Percentiles rank a stretch among this genome's conserved stretches.
These are phyloP conservation scores for Fusarium pininemorale DNA, from an alignment of 2,329 filamentous ascomycete species.

Conservation along the genomic window DNA sequence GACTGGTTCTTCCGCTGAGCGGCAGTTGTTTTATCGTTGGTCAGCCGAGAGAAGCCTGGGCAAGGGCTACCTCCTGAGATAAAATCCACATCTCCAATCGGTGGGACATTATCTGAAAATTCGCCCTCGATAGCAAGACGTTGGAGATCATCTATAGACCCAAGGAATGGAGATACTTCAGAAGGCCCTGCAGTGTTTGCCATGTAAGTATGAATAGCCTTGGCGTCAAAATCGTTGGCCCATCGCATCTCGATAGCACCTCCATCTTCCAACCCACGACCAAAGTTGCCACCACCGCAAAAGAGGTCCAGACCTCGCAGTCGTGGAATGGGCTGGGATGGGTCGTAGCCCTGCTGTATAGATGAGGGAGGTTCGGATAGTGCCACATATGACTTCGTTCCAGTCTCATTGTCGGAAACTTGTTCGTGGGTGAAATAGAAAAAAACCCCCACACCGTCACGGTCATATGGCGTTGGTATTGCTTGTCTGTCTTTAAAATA, in stretches of 20 bases:
- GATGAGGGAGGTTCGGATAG: conserved; percentile 47
- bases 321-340: conserved; percentile 46
- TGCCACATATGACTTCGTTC: conserved; percentile 43
- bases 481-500: conserved; percentile 56
- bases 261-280: conserved; percentile 78
- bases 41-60: conserved; percentile 76
- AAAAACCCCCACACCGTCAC: conserved; percentile 70
- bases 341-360: conserved; percentile 66
- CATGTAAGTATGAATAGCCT: conserved; percentile 77
- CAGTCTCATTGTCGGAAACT: neutral
- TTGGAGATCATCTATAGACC: conserved; percentile 77
- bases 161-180: conserved; percentile 66
- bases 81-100: conserved; percentile 71
- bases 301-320: conserved; percentile 76
- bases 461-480: conserved; percentile 71
- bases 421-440: conserved; percentile 67
- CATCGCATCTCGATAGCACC: conserved; percentile 71
- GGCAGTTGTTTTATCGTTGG: conserved; percentile 63
- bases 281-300: conserved; percentile 81
- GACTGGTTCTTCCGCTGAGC: conserved; percentile 75
- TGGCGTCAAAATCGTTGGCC: conserved; percentile 71
- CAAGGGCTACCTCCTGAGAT: conserved; percentile 81
- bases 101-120: conserved; percentile 59
- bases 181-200: conserved; percentile 65
- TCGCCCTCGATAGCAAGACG: conserved; percentile 62